These are phyloP conservation scores for Primulina eburnea DNA, from an alignment of 257 asterid genomes.

Conservation along the genomic window DNA sequence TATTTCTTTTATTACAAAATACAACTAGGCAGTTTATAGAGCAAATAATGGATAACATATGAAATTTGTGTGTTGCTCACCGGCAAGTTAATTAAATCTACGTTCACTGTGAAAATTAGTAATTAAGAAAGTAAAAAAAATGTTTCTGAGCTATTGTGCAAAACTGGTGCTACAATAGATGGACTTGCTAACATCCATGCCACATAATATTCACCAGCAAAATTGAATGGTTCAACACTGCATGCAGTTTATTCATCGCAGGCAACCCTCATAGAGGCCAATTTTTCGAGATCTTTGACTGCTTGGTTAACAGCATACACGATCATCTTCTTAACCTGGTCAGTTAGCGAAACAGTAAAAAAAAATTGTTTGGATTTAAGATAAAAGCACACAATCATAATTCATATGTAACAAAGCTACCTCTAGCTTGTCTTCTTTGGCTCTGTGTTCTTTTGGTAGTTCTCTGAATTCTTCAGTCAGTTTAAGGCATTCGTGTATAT, in stretches of 20 bases:
- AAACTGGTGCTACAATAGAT: neutral
- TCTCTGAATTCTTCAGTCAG: slow-evolving; percentile 79
- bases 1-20: too few relatives aligned
- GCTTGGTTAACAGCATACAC: slow-evolving; percentile 65
- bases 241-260: slow-evolving; percentile 7
- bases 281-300: slow-evolving; percentile 56
- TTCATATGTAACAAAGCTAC: slow-evolving; percentile 32
- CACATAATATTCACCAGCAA: slow-evolving; percentile 4
- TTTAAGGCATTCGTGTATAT: slow-evolving; percentile 65
- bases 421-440: slow-evolving; percentile 94
- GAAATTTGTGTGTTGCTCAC: too few relatives aligned
- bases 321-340: slow-evolving; percentile 90
- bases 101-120: neutral
- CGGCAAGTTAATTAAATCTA: neutral
- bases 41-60: too few relatives aligned
- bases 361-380: neutral
- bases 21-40: too few relatives aligned
- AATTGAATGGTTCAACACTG: neutral
- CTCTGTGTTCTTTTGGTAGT: slow-evolving; percentile 81
- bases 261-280: slow-evolving; percentile 23
- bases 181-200: neutral
- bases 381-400: neutral
- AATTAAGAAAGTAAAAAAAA: neutral
- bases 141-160: neutral
- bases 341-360: neutral